Conservation (phyloP, 208 protist genomes). For the Acanthamoeba healyi region DNA sequence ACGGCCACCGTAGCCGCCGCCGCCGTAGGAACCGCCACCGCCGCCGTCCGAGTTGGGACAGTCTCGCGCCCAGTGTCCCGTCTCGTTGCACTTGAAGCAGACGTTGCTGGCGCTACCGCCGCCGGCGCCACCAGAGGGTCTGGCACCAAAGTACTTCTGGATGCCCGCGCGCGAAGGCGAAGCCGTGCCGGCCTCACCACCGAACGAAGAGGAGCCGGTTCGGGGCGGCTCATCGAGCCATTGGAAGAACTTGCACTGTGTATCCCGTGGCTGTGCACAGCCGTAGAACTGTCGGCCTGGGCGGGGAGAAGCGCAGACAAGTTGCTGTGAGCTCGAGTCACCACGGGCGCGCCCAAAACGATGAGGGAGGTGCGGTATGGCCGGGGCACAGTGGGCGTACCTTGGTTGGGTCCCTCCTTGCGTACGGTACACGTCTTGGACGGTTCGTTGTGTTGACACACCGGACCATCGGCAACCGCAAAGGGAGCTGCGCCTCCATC, state of each 20-base stretch:
- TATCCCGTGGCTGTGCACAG: neutral
- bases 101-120: neutral
- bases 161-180: neutral
- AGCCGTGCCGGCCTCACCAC: neutral
- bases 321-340: too few species aligned
- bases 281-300: slow-evolving; percentile 27
- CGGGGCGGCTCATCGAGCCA: slow-evolving; percentile 9
- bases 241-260: slow-evolving; percentile 27
- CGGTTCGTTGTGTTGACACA: slow-evolving; percentile 30
- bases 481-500: too few species aligned
- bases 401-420: slow-evolving; percentile 64
- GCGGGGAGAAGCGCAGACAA: neutral
- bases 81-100: neutral
- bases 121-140: neutral
- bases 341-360: neutral
- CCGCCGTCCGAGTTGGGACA: neutral
- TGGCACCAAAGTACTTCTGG: neutral
- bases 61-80: neutral
- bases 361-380: neutral
- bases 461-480: neutral
- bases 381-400: neutral
- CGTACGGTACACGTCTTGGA: slow-evolving; percentile 28
- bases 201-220: neutral
- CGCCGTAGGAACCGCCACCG: neutral
- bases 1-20: neutral